Conservation (phyloP, 257 asterid species). For the Cinchona pubescens region DNA sequence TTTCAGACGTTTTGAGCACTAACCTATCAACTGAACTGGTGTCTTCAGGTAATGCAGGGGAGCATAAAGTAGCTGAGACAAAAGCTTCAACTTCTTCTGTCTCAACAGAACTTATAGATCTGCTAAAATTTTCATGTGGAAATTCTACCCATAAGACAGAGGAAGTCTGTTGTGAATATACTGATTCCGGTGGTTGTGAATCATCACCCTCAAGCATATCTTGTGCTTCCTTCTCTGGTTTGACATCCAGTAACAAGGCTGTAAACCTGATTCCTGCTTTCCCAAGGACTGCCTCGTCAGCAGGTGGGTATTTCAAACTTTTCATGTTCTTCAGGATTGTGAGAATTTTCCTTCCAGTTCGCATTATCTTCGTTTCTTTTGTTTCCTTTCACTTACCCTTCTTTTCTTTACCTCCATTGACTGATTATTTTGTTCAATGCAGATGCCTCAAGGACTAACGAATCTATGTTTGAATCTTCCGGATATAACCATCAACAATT, state of each 20-base stretch:
- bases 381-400: background rate
- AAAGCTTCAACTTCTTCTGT: conserved; percentile 25
- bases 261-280: conserved; percentile 25
- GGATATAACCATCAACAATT: conserved; percentile 19
- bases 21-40: conserved; percentile 25
- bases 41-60: conserved; percentile 20
- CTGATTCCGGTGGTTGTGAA: conserved; percentile 13
- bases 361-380: background rate
- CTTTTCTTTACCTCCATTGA: background rate
- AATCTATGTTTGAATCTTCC: conserved; percentile 20
- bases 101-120: conserved; percentile 23
- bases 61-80: conserved; percentile 21
- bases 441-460: conserved; percentile 16
- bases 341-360: conserved; percentile 1
- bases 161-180: conserved; percentile 14
- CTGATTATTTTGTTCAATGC: conserved; percentile 25
- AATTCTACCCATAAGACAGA: conserved; percentile 21
- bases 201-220: conserved; percentile 18
- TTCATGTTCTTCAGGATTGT: conserved; percentile 10
- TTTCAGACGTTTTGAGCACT: conserved; percentile 24
- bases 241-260: conserved; percentile 22
- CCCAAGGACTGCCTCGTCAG: conserved; percentile 10
- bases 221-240: conserved; percentile 22
- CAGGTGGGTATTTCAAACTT: conserved; percentile 42
- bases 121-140: conserved; percentile 19